Conservation (phyloP, 1,284 basidiomycete species). For the Ceratobasidium sp. region DNA sequence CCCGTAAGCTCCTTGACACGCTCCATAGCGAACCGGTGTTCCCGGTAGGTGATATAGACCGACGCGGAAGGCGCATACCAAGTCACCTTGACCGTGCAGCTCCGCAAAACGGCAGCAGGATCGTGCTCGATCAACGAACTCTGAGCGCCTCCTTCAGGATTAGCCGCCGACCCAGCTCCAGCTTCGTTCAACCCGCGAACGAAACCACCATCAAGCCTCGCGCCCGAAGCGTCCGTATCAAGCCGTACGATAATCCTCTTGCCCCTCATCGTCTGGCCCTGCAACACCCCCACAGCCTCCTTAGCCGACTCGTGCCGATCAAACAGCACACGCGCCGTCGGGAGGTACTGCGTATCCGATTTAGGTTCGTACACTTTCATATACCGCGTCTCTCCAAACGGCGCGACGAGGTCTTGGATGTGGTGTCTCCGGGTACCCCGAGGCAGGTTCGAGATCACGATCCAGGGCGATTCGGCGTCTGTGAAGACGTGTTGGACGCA, state of each 20-base stretch:
- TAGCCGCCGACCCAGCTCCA: not conserved
- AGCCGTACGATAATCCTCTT: slow-evolving; percentile 10
- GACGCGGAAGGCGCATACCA: slow-evolving; percentile 40
- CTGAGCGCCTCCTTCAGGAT: not conserved
- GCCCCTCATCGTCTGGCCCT: not conserved
- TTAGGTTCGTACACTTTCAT: slow-evolving; percentile 23
- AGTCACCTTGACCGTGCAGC: slow-evolving; percentile 36
- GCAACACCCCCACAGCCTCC: slow-evolving; percentile 3
- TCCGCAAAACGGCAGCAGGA: slow-evolving; percentile 14
- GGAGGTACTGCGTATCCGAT: slow-evolving; percentile 13
- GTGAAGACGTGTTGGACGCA: slow-evolving; percentile 38
- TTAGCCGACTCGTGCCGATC: slow-evolving; percentile 29
- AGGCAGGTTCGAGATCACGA: slow-evolving; percentile 32
- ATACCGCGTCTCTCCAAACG: slow-evolving; percentile 7
- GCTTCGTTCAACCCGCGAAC: not conserved
- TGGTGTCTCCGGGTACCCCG: not conserved
- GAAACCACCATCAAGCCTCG: not conserved
- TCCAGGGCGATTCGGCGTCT: slow-evolving; percentile 40
- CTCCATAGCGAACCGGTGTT: not conserved
- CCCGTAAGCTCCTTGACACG: slow-evolving; percentile 33
- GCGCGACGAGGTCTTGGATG: slow-evolving; percentile 9
- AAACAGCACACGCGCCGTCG: slow-evolving; percentile 22
- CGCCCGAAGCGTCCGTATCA: not conserved
- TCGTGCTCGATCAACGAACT: slow-evolving; percentile 28
- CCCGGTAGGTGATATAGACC: slow-evolving; percentile 27